These are phyloP conservation scores for Tetragonia tetragonoides DNA, from an alignment of 148 eudicot species.

Conservation along the genomic window DNA sequence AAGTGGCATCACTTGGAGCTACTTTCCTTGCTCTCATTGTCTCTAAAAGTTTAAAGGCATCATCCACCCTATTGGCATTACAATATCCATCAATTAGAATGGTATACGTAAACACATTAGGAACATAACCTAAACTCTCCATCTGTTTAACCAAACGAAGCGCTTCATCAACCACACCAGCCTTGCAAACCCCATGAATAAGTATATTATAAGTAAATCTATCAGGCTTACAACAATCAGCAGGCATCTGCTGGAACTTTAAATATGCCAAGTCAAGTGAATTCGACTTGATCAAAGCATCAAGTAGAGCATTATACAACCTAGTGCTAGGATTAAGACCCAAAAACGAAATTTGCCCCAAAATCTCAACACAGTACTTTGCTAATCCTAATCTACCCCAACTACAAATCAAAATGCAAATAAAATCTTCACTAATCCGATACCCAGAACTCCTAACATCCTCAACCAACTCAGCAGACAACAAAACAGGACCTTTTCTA, in stretches of 20 bases:
- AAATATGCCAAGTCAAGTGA: conserved; percentile 88
- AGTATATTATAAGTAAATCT: conserved; percentile 88
- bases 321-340: conserved; percentile 73
- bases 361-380: conserved; percentile 76
- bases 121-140: conserved; percentile 56
- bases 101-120: conserved; percentile 88
- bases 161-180: conserved; percentile 89
- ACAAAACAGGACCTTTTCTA: conserved; percentile 73
- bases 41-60: conserved; percentile 66
- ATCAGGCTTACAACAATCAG: conserved; percentile 80
- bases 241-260: conserved; percentile 88
- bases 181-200: conserved; percentile 95
- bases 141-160: conserved; percentile 79
- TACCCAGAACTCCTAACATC: conserved; percentile 56
- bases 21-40: conserved; percentile 65
- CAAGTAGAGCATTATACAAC: conserved; percentile 93
- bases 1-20: conserved; percentile 83
- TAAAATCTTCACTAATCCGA: conserved; percentile 58
- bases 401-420: conserved; percentile 76
- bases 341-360: conserved; percentile 80
- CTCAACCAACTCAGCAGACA: conserved; percentile 56
- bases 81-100: conserved; percentile 86
- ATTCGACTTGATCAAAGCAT: conserved; percentile 86
- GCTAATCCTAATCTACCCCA: conserved; percentile 98
- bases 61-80: conserved; percentile 71